phyloP scores from a whole-genome alignment of 2,329 filamentous ascomycete species.

The Colletotrichum brevisporum region DNA sequence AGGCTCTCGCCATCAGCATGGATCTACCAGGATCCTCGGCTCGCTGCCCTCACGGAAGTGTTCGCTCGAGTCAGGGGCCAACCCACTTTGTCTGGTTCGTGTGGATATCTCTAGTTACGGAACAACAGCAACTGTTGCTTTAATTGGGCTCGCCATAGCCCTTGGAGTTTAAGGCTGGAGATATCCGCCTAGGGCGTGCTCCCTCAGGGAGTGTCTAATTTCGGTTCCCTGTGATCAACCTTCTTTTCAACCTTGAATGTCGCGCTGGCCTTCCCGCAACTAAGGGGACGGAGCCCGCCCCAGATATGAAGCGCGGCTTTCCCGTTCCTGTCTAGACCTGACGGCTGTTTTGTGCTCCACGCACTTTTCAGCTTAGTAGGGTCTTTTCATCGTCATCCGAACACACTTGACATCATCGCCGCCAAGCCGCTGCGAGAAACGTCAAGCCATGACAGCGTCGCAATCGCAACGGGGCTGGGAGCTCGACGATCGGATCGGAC shows the following conservation, averaged over 20 bases:
- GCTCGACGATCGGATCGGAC: slow-evolving; percentile 14
- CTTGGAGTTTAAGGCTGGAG: slow-evolving; percentile 20
- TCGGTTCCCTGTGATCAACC: slow-evolving; percentile 27
- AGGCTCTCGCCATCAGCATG: neutral
- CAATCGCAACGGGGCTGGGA: slow-evolving; percentile 24
- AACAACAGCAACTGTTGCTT: neutral
- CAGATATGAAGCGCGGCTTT: neutral
- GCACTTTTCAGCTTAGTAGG: neutral
- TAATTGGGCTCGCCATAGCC: neutral
- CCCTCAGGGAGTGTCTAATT: slow-evolving; percentile 16
- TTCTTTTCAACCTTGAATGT: slow-evolving; percentile 9
- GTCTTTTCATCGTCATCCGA: too few relatives aligned
- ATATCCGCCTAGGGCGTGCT: neutral
- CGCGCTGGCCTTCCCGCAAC: neutral
- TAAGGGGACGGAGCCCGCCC: neutral
- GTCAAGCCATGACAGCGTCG: slow-evolving; percentile 3
- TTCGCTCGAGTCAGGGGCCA: slow-evolving; percentile 14
- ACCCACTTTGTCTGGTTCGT: neutral
- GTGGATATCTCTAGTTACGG: slow-evolving; percentile 13
- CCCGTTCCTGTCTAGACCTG: neutral
- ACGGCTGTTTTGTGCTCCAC: neutral
- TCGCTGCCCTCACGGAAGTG: neutral
- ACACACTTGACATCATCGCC: neutral
- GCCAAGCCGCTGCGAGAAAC: neutral
- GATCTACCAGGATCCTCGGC: slow-evolving; percentile 11